Conservation (phyloP, 805 yeast species). For the Allodekkera sacchari region DNA sequence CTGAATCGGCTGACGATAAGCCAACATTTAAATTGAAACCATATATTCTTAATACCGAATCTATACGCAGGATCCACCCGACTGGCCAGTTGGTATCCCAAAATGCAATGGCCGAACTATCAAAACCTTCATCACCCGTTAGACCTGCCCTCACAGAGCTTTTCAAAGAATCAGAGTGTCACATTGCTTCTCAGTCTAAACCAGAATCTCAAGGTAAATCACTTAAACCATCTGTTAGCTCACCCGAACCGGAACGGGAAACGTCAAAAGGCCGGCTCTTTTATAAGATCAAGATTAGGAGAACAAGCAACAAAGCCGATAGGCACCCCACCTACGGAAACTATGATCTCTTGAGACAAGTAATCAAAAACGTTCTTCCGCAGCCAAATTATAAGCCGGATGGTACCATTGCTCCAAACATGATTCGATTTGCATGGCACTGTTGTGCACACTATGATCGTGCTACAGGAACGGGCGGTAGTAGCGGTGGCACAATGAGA, state of each 20-base stretch:
- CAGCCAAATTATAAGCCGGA: conserved; percentile 44
- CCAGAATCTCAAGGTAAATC: background rate
- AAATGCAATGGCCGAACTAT: conserved; percentile 8
- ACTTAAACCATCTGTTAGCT: background rate
- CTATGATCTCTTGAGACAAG: conserved; percentile 27
- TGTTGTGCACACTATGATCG: conserved; percentile 74
- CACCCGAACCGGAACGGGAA: background rate
- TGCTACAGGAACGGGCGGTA: conserved; percentile 47
- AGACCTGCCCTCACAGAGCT: conserved; percentile 3
- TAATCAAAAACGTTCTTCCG: conserved; percentile 26
- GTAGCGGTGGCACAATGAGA: conserved; percentile 65
- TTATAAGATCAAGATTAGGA: conserved; percentile 22
- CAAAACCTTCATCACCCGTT: conserved; percentile 1
- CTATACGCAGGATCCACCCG: conserved; percentile 12
- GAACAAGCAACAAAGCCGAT: conserved; percentile 10
- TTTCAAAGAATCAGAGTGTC: conserved; percentile 7
- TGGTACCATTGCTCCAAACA: conserved; percentile 67
- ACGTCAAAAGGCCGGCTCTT: conserved; percentile 5
- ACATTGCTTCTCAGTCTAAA: background rate
- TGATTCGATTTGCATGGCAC: conserved; percentile 83
- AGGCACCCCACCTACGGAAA: conserved; percentile 20
- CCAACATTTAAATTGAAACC: conserved; percentile 13
- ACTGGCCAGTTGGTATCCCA: conserved; percentile 16
- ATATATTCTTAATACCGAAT: conserved; percentile 12
- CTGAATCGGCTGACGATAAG: background rate